Base-by-base conservation (phyloP, 2,329 filamentous ascomycete species). In the Ramichloridium luteum region DNA sequence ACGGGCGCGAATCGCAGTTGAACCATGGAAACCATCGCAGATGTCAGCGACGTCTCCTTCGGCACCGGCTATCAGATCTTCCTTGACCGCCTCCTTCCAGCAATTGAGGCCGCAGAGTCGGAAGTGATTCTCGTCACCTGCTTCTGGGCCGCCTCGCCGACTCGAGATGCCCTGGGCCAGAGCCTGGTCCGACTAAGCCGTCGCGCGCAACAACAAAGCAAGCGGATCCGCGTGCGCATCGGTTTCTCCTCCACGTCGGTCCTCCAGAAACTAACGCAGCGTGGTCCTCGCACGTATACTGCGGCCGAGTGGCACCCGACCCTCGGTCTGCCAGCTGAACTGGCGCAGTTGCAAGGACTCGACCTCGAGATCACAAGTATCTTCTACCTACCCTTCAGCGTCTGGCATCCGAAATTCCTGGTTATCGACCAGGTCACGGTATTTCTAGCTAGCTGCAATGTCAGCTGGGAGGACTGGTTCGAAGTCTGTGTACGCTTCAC, bases 351-450 rank as follows among this genome's bases (percentile, higher is more conserved):
- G 3, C 64, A 58, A 1, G 72, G 72, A 3, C 67, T 92, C 12
- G 70, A 85, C 31, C 49, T 92, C 18, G 61, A 67, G 0, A 71
- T 85, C 34, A 86, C 84, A 60, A 83, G 75, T 40, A 62, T 88
- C 5, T 92, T 92, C 55, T 74, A 88, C 40, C 62, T 76, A 2
- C 83, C 83, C 0, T 75, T 90, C 37, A 83, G 80, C 47, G 77
- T 92, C n/a, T 80, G 90, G 74, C 83, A 92, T 50, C 78, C 82
- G 0, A 92, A 92, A 48, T 88, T 82, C 44, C 65, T 88, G 22
- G 65, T 90, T 10, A 55, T 88, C 1, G 83, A 92, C 51, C 67
- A 77, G 1, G 54, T 61, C 17, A 64, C 59, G 2, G 78, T 78
- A 0, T 77, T 78, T 46, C 55, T 90, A 6, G 82, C 82, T 0